Percentiles rank a stretch among this genome's conserved stretches.
Conservation (phyloP, 2,329 filamentous ascomycete species). For the Aspergillus viridinutans region DNA sequence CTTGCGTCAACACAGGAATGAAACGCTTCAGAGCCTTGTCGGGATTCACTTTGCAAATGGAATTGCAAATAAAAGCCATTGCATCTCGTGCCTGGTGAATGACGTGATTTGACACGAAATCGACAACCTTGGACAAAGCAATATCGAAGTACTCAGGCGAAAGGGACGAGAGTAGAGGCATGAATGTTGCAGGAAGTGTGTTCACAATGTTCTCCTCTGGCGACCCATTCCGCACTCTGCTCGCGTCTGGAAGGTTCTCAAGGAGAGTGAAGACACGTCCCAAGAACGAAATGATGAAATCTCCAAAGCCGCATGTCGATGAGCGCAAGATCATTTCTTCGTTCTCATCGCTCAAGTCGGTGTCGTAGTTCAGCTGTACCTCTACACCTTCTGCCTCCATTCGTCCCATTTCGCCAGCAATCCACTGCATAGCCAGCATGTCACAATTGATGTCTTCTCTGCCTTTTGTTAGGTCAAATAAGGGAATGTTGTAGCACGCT, state of each 20-base stretch:
- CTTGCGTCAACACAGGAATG: slow-evolving; percentile 82
- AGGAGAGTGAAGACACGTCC: slow-evolving; percentile 93
- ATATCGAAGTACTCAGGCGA: slow-evolving; percentile 92
- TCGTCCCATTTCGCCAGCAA: slow-evolving; percentile 87
- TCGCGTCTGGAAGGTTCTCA: slow-evolving; percentile 90
- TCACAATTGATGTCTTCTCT: slow-evolving; percentile 66
- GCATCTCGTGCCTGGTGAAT: slow-evolving; percentile 95
- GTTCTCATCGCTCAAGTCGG: slow-evolving; percentile 76
- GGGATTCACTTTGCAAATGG: slow-evolving; percentile 90
- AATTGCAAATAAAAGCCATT: slow-evolving; percentile 98
- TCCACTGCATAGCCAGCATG: slow-evolving; percentile 82
- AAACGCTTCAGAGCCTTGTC: slow-evolving; percentile 89
- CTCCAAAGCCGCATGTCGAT: slow-evolving; percentile 87
- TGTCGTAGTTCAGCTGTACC: slow-evolving; percentile 78
- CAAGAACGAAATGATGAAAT: slow-evolving; percentile 85
- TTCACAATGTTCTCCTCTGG: slow-evolving; percentile 98
- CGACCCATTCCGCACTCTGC: slow-evolving; percentile 79
- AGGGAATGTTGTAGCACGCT: slow-evolving; percentile 92
- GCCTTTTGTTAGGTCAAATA: slow-evolving; percentile 73
- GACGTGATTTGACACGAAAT: slow-evolving; percentile 89
- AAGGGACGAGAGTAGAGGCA: slow-evolving; percentile 81
- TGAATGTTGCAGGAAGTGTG: slow-evolving; percentile 84
- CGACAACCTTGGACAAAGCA: slow-evolving; percentile 83
- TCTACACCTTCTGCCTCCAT: slow-evolving; percentile 86
- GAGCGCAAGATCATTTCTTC: slow-evolving; percentile 86